phyloP scores from a whole-genome alignment of 2,329 filamentous ascomycete genomes.

The Colletotrichum sp. region DNA sequence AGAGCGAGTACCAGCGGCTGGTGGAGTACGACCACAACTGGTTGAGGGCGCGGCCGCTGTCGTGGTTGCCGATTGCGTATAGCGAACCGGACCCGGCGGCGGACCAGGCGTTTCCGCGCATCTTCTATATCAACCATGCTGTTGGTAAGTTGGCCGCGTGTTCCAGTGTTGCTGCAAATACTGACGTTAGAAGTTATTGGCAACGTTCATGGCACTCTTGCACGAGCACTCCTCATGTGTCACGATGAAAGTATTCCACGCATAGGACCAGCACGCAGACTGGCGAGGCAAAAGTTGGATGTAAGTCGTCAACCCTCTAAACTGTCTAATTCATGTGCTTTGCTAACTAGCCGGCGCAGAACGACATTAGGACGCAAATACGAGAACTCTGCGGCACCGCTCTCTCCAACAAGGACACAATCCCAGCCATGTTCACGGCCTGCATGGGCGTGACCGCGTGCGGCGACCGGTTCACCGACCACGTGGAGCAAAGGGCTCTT shows the following conservation, averaged over 20 bases:
- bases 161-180: background rate
- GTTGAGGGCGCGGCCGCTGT: slow-evolving; percentile 49
- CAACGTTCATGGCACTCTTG: slow-evolving; percentile 63
- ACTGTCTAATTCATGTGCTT: no score
- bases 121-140: slow-evolving; percentile 62
- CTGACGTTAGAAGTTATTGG: slow-evolving; percentile 52
- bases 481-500: slow-evolving; percentile 50
- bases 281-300: slow-evolving; percentile 38
- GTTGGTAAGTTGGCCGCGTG: slow-evolving; percentile 41
- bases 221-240: slow-evolving; percentile 59
- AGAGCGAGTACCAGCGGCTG: slow-evolving; percentile 46
- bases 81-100: slow-evolving; percentile 34
- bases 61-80: slow-evolving; percentile 59
- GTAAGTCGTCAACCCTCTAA: slow-evolving; percentile 28
- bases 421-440: slow-evolving; percentile 61
- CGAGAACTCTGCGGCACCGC: slow-evolving; percentile 64
- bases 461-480: slow-evolving; percentile 53
- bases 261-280: slow-evolving; percentile 43
- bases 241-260: slow-evolving; percentile 60
- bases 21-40: slow-evolving; percentile 50
- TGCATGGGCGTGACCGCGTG: slow-evolving; percentile 56
- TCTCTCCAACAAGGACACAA: slow-evolving; percentile 57
- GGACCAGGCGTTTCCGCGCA: slow-evolving; percentile 57
- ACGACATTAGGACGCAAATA: slow-evolving; percentile 51
- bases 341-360: slow-evolving; percentile 26